These are phyloP conservation scores for Ophiosphaerella narmari DNA, from an alignment of 2,329 filamentous ascomycete genomes.

Conservation along the genomic window DNA sequence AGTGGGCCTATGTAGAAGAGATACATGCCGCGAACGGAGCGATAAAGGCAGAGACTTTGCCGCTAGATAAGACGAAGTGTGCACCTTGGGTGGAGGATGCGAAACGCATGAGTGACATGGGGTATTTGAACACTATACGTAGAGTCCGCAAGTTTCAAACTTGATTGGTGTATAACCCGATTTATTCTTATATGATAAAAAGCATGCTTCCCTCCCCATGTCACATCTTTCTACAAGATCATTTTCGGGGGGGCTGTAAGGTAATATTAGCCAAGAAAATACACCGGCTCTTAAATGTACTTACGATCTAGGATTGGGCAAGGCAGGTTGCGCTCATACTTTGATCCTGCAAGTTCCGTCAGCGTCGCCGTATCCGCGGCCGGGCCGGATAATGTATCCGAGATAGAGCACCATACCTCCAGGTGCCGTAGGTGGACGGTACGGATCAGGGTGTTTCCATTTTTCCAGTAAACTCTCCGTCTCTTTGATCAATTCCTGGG, in stretches of 20 bases:
- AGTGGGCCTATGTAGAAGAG: slow-evolving; percentile 44
- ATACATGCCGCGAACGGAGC: slow-evolving; percentile 10
- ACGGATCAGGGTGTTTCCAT: slow-evolving; percentile 98
- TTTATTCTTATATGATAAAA: too few relatives aligned
- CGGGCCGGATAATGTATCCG: slow-evolving; percentile 26
- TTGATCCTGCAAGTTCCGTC: slow-evolving; percentile 69
- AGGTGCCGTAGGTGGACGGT: slow-evolving; percentile 84
- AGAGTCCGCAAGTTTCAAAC: slow-evolving; percentile 39
- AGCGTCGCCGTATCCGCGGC: slow-evolving; percentile 26
- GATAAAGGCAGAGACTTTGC: not conserved
- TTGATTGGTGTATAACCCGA: not conserved
- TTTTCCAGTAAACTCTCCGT: slow-evolving; percentile 85
- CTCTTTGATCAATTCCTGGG: slow-evolving; percentile 79
- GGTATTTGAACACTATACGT: slow-evolving; percentile 34
- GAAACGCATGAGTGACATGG: slow-evolving; percentile 30
- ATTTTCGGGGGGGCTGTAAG: slow-evolving; percentile 43
- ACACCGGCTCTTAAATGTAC: slow-evolving; percentile 44
- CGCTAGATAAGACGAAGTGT: not conserved
- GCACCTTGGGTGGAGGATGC: slow-evolving; percentile 10
- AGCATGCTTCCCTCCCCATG: not conserved
- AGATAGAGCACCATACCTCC: slow-evolving; percentile 67
- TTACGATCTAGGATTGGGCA: slow-evolving; percentile 79
- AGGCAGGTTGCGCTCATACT: slow-evolving; percentile 93
- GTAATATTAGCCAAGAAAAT: slow-evolving; percentile 15
- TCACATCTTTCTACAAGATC: slow-evolving; percentile 29